Base-by-base conservation (phyloP, 768 basidiomycete species). In the Lactifluus subvellereus region DNA sequence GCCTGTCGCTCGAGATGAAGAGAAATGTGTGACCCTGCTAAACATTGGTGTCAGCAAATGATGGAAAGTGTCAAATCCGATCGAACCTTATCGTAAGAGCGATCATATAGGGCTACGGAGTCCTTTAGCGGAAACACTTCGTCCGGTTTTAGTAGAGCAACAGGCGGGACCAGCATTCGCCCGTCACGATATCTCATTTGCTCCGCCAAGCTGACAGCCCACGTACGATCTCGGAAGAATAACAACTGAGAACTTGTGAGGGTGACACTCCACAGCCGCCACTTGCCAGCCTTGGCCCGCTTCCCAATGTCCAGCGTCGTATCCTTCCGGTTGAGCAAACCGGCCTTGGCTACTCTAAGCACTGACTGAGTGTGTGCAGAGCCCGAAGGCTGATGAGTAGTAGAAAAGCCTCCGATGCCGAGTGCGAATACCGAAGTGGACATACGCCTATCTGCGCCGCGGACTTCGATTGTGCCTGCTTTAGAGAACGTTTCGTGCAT, bases 221-320 rank as follows among this genome's bases (percentile, higher is more conserved):
- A 86, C 14, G 80, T 70, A 3, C 81, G 72, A 73, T 93, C 90
- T 33, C 89, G 88, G 76, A 94, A 94, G 72, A 98, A 88, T 50
- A 98, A 80, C 4, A 99, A 78, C 69, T 98, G 96, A 5, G 93
- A 94, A 30, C 85, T 88, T 4, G 94, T 94, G 60, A 99, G 78
- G 54, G 95, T 79, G 9, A 94, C 89, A 65, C 84, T 87, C 81
- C 87, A 95, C 11, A 83, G 75, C 69, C 82, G 87, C 97, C 97
- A 98, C 76, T 94, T 98, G 54, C 92, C 81, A 69, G 82, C 87
- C 51, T 77, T 75, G 0, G 86, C 77, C 68, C 86, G 92, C 74
- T 82, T 91, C 13, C 92, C 90, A 4, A 88, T 85, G 66, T 90
- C 89, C 7, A 83, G 66, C 0, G 84, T 70, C 66, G 94, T 94